Evolutionary conservation across 1,284 basidiomycete genomes (phyloP).

Genomic region (Fomitopsis schrenkii): DNA sequence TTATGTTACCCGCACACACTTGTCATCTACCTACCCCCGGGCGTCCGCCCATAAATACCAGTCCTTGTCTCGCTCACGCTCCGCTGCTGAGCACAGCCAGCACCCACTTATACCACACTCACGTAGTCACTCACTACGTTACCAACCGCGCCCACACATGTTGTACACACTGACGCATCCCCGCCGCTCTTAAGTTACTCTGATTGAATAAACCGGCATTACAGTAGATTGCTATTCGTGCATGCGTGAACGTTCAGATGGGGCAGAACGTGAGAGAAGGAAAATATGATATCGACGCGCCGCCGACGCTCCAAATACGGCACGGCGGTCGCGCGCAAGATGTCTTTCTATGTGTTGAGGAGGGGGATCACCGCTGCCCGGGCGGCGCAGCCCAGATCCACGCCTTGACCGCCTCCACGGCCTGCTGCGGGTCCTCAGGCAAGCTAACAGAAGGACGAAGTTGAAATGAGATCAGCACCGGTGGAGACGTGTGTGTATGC

Average conservation of each 20-base stretch:
- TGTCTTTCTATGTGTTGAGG: neutral
- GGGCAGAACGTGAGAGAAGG: neutral
- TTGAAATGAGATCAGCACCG: neutral
- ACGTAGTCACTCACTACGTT: neutral
- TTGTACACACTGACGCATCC: neutral
- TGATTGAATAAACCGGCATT: neutral
- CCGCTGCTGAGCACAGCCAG: slow-evolving; percentile 17
- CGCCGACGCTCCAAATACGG: no score
- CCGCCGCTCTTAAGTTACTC: neutral
- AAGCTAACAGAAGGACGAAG: slow-evolving; percentile 40
- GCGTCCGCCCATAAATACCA: slow-evolving; percentile 16
- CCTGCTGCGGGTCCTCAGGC: slow-evolving; percentile 63
- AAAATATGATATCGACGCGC: neutral
- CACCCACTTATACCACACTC: neutral
- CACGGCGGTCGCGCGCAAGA: neutral
- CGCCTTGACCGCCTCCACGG: slow-evolving; percentile 51
- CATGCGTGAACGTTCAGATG: neutral
- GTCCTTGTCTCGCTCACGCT: neutral
- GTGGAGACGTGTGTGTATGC: neutral
- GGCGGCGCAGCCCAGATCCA: slow-evolving; percentile 52
- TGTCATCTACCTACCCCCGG: slow-evolving; percentile 5
- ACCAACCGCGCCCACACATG: slow-evolving; percentile 8
- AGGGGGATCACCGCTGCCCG: neutral
- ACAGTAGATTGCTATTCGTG: neutral
- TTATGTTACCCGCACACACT: slow-evolving; percentile 7